These are phyloP conservation scores for Leptographium lundbergii DNA, from an alignment of 2,329 filamentous ascomycete genomes.

Conservation along the genomic window DNA sequence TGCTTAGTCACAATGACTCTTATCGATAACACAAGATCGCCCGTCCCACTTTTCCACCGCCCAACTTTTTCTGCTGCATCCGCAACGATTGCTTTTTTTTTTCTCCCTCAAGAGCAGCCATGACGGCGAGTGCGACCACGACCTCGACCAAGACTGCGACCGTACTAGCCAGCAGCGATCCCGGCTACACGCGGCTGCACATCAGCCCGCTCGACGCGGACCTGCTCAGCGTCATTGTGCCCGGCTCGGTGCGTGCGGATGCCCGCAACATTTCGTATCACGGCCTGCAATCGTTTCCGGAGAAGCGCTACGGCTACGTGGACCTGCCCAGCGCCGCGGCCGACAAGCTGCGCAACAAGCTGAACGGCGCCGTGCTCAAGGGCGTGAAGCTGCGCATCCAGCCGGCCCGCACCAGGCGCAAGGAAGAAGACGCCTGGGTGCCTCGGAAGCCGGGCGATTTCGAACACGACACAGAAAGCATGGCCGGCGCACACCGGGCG, in stretches of 20 bases:
- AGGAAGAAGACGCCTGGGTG: not conserved
- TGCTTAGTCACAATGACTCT: too few relatives aligned
- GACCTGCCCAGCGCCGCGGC: constrained; percentile 72
- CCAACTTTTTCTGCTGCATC: too few relatives aligned
- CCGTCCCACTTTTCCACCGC: too few relatives aligned
- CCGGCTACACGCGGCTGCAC: constrained; percentile 54
- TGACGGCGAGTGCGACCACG: not conserved
- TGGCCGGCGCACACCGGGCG: not conserved
- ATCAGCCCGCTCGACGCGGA: constrained; percentile 74
- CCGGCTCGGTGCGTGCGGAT: constrained; percentile 48
- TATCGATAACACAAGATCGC: too few relatives aligned
- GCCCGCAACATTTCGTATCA: constrained; percentile 85
- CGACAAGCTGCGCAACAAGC: constrained; percentile 80
- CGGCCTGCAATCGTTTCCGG: constrained; percentile 72
- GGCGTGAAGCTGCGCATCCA: constrained; percentile 79
- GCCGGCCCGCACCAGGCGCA: constrained; percentile 48
- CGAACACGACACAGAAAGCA: not conserved
- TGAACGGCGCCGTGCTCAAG: constrained; percentile 75
- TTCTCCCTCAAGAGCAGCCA: not conserved
- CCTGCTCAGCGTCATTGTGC: constrained; percentile 60
- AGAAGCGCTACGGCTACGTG: constrained; percentile 80
- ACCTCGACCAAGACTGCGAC: not conserved
- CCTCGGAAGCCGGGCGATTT: constrained; percentile 19
- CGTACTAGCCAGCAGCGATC: not conserved
- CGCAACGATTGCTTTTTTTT: not conserved